phyloP scores from a whole-genome alignment of 2,329 filamentous ascomycete species.

The Pseudogymnoascus sp. region DNA sequence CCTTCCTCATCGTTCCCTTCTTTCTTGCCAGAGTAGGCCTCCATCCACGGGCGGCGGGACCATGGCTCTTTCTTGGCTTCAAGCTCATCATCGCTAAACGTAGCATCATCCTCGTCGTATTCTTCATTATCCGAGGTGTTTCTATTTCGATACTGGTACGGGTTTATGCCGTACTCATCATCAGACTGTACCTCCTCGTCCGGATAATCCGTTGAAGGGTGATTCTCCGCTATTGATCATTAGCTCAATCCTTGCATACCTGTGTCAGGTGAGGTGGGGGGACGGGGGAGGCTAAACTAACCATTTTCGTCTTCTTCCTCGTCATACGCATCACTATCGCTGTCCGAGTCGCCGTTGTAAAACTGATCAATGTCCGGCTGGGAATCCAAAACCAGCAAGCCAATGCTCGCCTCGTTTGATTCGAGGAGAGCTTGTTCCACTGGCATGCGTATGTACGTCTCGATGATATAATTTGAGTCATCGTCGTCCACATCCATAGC shows the following conservation, averaged over 20 bases:
- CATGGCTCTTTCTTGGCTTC: constrained; percentile 27
- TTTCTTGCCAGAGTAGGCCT: constrained; percentile 5
- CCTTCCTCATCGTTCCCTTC: constrained; percentile 8
- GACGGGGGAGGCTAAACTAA: constrained; percentile 30
- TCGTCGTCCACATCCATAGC: constrained; percentile 38
- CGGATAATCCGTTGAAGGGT: constrained; percentile 74
- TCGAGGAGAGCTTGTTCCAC: constrained; percentile 43
- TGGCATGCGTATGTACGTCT: constrained; percentile 58
- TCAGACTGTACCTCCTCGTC: constrained; percentile 73
- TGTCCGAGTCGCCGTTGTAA: constrained; percentile 51
- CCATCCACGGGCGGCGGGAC: constrained; percentile 19
- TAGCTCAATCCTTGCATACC: constrained; percentile 16
- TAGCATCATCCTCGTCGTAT: constrained; percentile 20
- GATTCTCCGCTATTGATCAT: constrained; percentile 58
- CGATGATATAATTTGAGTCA: constrained; percentile 56
- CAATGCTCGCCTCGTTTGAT: constrained; percentile 44
- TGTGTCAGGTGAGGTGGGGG: not conserved
- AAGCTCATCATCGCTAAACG: constrained; percentile 25
- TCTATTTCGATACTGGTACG: constrained; percentile 48
- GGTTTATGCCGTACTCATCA: constrained; percentile 53
- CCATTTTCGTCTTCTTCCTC: constrained; percentile 63
- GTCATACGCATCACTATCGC: constrained; percentile 49
- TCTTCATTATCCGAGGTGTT: constrained; percentile 30
- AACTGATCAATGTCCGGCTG: constrained; percentile 47
- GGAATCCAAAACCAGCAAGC: constrained; percentile 29